A percentile compares a stretch with the other conserved stretches of the same genome.
These are phyloP conservation scores for Umbelopsis isabellina DNA, from an alignment of 192 early-diverging fungal species.

Conservation along the genomic window DNA sequence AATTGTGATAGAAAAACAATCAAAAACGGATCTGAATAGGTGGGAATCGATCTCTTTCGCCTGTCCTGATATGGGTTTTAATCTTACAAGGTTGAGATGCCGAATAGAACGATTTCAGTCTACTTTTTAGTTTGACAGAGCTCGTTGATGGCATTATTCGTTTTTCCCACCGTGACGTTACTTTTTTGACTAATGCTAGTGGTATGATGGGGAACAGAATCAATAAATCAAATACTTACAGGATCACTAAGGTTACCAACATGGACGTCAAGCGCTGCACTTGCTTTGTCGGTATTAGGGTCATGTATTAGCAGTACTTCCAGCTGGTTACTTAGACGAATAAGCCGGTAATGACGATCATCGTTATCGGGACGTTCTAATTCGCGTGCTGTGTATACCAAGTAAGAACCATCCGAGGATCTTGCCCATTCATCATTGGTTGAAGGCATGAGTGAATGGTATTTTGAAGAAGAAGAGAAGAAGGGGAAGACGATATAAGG, in stretches of 20 bases:
- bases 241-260: conserved; percentile 65
- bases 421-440: conserved; percentile 14
- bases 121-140: conserved; percentile 6
- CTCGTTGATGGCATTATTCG: background rate
- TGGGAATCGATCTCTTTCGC: background rate
- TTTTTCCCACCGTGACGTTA: conserved; percentile 13
- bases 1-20: background rate
- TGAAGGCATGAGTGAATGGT: background rate
- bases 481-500: background rate
- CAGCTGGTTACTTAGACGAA: conserved; percentile 60
- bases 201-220: background rate
- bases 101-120: no score
- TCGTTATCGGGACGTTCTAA: conserved; percentile 64
- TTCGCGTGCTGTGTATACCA: background rate
- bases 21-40: background rate
- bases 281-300: conserved; percentile 56
- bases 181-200: no score
- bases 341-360: conserved; percentile 57
- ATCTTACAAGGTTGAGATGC: no score
- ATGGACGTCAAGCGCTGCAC: conserved; percentile 60
- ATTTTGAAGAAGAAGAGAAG: background rate
- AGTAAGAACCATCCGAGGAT: background rate
- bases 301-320: conserved; percentile 62
- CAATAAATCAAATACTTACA: conserved; percentile 25
- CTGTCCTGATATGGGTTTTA: no score